These are phyloP conservation scores for Verticillium isaacii DNA, from an alignment of 2,329 filamentous ascomycete genomes.

Conservation along the genomic window DNA sequence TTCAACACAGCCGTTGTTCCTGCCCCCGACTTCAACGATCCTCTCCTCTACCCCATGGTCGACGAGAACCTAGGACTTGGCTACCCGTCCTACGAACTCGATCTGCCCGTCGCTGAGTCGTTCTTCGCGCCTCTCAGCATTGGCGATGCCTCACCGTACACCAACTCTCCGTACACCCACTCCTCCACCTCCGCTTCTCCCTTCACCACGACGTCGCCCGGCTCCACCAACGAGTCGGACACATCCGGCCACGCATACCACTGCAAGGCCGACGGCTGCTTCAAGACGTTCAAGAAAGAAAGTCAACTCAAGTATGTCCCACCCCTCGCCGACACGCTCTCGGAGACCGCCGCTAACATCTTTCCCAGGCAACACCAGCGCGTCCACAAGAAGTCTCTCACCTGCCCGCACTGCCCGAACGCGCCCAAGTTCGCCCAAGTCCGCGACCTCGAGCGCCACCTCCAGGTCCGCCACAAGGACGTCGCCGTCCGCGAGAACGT, in stretches of 20 bases:
- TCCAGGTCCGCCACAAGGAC: constrained; percentile 13
- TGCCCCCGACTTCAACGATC: constrained; percentile 1
- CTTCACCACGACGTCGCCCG: constrained; percentile 1
- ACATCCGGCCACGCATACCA: constrained; percentile 3
- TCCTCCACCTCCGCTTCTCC: constrained; percentile 2
- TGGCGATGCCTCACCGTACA: constrained; percentile 3
- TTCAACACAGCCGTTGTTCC: constrained; percentile 2
- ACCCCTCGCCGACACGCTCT: neutral
- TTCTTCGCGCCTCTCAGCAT: neutral
- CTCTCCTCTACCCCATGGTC: constrained; percentile 6
- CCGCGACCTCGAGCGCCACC: constrained; percentile 14
- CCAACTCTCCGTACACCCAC: constrained; percentile 1
- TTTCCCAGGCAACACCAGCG: constrained; percentile 12
- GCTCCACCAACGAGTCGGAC: constrained; percentile 1
- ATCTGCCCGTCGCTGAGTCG: constrained; percentile 3
- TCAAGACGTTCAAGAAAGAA: constrained; percentile 13
- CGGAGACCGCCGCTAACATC: neutral
- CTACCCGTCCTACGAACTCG: constrained; percentile 6
- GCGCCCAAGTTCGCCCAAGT: constrained; percentile 15
- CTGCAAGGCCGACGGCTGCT: constrained; percentile 11
- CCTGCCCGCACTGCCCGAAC: constrained; percentile 12
- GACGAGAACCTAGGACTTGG: constrained; percentile 4
- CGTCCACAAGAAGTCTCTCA: constrained; percentile 13
- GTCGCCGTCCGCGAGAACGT: constrained; percentile 10
- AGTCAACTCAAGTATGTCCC: constrained; percentile 9